Base-by-base conservation (phyloP, 768 basidiomycete species). In the Termitomyces sp. region DNA sequence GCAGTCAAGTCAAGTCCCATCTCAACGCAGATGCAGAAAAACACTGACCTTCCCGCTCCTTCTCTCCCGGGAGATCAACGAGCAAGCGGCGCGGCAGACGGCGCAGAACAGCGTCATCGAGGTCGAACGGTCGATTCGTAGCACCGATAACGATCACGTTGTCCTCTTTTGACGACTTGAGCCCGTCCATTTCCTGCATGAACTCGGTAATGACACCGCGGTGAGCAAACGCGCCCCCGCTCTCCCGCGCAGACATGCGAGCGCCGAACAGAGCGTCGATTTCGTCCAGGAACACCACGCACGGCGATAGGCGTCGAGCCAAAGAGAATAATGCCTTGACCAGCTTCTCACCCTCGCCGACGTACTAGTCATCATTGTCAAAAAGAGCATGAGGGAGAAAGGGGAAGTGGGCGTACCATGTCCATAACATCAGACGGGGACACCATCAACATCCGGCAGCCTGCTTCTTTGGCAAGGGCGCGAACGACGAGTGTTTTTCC, bases 111-210 rank as follows among this genome's bases (percentile, higher is more conserved):
- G 95, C 94, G 70, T 97, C 94, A 66, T 94, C 92, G 33, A 94
- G 74, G 66, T 94, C 92, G 65, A 92, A 94, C 0, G 92, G 92
- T 62, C 94, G 73, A 70, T 98, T 98, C 2, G 95, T 97, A 2
- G 94, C 94, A 41, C 95, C 94, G 52, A 98, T 93, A 50, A 98
- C 87, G 56, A 96, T 87, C 56, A 97, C 85, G 60, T 84, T 84
- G 61, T 90, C 85, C 54, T 93, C 89, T 61, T 81, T 81, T 29
- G 85, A 87, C 9, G 89, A 82, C 68, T 85, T 89, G 57, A 98
- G 74, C 3, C 94, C 94, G 65, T 98, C 94, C 94, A 98, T 96
- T 69, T 96, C 93, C 67, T 92, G 90, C 91, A 94, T 93, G 70
- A 93, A 93, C 70, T 94, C 90, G 10, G 92, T 94, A 68, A 92